These are phyloP conservation scores for Mortierella sp. DNA, from an alignment of 371 early-diverging fungal species.

Conservation along the genomic window DNA sequence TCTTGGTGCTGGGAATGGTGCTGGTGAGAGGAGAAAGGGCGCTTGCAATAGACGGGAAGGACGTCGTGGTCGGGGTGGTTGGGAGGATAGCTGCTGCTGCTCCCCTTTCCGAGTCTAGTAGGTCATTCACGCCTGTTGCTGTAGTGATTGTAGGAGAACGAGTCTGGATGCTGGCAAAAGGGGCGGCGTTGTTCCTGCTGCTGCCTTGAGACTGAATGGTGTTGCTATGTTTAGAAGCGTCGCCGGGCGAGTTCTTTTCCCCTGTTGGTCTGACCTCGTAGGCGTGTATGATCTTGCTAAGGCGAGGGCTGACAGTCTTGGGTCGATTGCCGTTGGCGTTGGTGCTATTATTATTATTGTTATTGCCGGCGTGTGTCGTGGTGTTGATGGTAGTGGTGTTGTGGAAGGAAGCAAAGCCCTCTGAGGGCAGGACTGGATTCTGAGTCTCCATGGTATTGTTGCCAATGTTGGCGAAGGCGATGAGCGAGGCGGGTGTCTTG, in stretches of 20 bases:
- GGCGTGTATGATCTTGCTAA: slow-evolving; percentile 16
- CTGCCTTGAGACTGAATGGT: slow-evolving; percentile 19
- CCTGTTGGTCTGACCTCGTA: slow-evolving; percentile 5
- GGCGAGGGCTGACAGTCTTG: slow-evolving; percentile 11
- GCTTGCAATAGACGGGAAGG: background rate
- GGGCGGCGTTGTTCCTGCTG: background rate
- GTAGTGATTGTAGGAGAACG: background rate
- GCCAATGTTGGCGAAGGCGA: too few relatives aligned
- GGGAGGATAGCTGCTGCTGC: background rate
- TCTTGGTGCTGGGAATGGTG: background rate
- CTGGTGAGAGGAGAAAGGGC: background rate
- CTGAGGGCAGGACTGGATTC: slow-evolving; percentile 3
- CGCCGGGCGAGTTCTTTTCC: slow-evolving; percentile 19
- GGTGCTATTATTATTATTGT: background rate
- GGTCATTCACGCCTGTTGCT: background rate
- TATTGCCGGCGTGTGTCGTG: background rate
- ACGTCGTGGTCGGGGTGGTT: background rate
- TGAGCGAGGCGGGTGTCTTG: slow-evolving; percentile 26
- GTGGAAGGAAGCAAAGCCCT: slow-evolving; percentile 7
- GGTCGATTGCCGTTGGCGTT: slow-evolving; percentile 14
- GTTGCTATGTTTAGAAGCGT: slow-evolving; percentile 21
- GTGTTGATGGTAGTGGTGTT: background rate
- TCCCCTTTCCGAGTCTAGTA: background rate
- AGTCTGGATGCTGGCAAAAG: background rate
- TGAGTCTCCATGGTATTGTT: slow-evolving; percentile 15